Evolutionary conservation across 345 rosid genomes (phyloP).

Genomic region (Salix udensis): DNA sequence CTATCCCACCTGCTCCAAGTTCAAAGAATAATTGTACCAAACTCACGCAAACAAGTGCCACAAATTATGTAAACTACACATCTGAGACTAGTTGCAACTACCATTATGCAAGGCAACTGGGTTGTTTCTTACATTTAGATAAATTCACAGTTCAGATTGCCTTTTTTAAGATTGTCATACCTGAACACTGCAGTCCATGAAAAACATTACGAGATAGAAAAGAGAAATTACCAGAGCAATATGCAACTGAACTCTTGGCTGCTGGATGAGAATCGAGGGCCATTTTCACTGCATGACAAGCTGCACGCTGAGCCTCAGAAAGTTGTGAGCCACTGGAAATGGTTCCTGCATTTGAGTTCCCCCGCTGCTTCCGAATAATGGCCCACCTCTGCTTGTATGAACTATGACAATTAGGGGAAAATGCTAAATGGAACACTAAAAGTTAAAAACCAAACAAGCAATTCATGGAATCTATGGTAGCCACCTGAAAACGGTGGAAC

Average conservation of each 20-base stretch:
- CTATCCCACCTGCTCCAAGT: slow-evolving; percentile 7
- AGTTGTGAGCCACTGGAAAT: slow-evolving; percentile 43
- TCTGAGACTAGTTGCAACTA: not conserved
- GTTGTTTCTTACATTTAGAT: too few species aligned
- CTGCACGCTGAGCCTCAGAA: slow-evolving; percentile 71
- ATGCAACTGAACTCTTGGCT: slow-evolving; percentile 37
- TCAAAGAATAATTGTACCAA: slow-evolving; percentile 2
- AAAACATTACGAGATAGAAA: not conserved
- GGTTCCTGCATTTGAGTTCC: slow-evolving; percentile 29
- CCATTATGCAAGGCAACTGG: too few species aligned
- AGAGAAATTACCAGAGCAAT: slow-evolving; percentile 32
- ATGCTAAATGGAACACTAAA: not conserved
- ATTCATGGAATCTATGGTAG: not conserved
- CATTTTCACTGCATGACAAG: slow-evolving; percentile 66
- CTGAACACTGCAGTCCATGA: not conserved
- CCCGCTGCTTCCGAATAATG: slow-evolving; percentile 44
- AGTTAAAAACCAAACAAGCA: not conserved
- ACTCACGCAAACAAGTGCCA: not conserved
- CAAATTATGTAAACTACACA: not conserved
- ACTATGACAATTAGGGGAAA: slow-evolving; percentile 21
- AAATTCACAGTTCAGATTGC: too few species aligned
- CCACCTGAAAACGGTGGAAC: not conserved
- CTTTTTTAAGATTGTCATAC: too few species aligned
- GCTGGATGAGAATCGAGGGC: slow-evolving; percentile 59
- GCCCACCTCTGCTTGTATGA: slow-evolving; percentile 68